phyloP scores from a whole-genome alignment of 2,329 filamentous ascomycete species.

The Claviceps maximensis region DNA sequence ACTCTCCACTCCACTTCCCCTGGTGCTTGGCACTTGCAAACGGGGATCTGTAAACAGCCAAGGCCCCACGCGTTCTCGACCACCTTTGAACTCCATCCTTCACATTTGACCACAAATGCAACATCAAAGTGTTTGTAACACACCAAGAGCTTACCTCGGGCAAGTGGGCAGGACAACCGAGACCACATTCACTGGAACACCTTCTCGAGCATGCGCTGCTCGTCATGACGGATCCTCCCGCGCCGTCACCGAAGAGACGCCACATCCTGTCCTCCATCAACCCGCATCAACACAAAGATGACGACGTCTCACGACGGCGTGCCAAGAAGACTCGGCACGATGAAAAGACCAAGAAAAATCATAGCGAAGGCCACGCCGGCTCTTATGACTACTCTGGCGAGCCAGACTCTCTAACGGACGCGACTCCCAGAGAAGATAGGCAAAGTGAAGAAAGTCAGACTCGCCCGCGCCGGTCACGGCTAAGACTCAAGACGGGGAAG shows the following conservation, averaged over 20 bases:
- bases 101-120: too few species aligned
- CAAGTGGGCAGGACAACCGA: too few species aligned
- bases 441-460: background rate
- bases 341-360: background rate
- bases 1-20: too few species aligned
- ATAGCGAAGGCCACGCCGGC: slow-evolving; percentile 3
- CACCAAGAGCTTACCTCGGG: too few species aligned
- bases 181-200: too few species aligned
- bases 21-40: too few species aligned
- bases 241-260: slow-evolving; percentile 27
- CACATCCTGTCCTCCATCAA: slow-evolving; percentile 38
- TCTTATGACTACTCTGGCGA: background rate
- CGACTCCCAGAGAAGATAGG: background rate
- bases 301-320: background rate
- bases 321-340: background rate
- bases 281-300: slow-evolving; percentile 13
- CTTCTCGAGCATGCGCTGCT: slow-evolving; percentile 10
- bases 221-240: slow-evolving; percentile 20
- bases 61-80: too few species aligned
- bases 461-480: background rate
- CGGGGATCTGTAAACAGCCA: too few species aligned
- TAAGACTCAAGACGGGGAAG: slow-evolving; percentile 5
- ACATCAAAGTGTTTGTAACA: too few species aligned
- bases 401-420: background rate
- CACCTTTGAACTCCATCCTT: too few species aligned